phyloP scores from a whole-genome alignment of 2,329 filamentous ascomycete species.

The Scedosporium boydii region DNA sequence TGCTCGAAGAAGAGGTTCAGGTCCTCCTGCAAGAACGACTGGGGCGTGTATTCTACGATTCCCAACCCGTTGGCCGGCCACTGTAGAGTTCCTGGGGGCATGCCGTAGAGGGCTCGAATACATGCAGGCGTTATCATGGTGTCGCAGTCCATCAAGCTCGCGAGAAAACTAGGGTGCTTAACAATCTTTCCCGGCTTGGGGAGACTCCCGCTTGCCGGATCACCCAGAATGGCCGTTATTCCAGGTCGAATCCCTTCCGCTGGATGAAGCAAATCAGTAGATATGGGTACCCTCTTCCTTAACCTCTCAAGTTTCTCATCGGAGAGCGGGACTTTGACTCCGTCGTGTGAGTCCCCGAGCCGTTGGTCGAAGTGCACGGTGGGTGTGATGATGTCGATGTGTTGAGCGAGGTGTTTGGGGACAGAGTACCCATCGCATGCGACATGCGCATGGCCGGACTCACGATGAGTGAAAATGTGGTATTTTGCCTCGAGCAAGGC shows the following conservation, averaged over 20 bases:
- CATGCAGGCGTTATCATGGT: slow-evolving; percentile 47
- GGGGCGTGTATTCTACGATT: slow-evolving; percentile 40
- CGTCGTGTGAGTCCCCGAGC: slow-evolving; percentile 16
- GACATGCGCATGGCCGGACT: slow-evolving; percentile 22
- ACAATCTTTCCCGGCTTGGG: slow-evolving; percentile 21
- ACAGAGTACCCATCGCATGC: slow-evolving; percentile 32
- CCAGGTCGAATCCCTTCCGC: slow-evolving; percentile 9
- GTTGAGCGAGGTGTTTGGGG: slow-evolving; percentile 23
- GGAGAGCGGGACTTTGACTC: slow-evolving; percentile 14
- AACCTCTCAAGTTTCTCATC: slow-evolving; percentile 16
- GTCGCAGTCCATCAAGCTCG: slow-evolving; percentile 30
- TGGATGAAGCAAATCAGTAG: slow-evolving; percentile 10
- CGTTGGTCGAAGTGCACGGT: slow-evolving; percentile 27
- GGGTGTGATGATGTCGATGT: slow-evolving; percentile 32
- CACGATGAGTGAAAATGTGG: slow-evolving; percentile 35
- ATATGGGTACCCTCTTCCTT: slow-evolving; percentile 13
- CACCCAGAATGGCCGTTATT: slow-evolving; percentile 18
- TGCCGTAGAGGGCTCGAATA: slow-evolving; percentile 37
- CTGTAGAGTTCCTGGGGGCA: slow-evolving; percentile 26
- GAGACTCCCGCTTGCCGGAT: slow-evolving; percentile 14
- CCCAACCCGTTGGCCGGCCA: slow-evolving; percentile 36
- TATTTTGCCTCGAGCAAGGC: slow-evolving; percentile 42
- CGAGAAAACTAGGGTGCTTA: slow-evolving; percentile 20
- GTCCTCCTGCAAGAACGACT: slow-evolving; percentile 41
- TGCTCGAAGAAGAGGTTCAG: slow-evolving; percentile 37